Percentiles rank a stretch among this genome's conserved stretches.
phyloP scores from a whole-genome alignment of 2,329 filamentous ascomycete genomes.

The Graphilbum fragrans region DNA sequence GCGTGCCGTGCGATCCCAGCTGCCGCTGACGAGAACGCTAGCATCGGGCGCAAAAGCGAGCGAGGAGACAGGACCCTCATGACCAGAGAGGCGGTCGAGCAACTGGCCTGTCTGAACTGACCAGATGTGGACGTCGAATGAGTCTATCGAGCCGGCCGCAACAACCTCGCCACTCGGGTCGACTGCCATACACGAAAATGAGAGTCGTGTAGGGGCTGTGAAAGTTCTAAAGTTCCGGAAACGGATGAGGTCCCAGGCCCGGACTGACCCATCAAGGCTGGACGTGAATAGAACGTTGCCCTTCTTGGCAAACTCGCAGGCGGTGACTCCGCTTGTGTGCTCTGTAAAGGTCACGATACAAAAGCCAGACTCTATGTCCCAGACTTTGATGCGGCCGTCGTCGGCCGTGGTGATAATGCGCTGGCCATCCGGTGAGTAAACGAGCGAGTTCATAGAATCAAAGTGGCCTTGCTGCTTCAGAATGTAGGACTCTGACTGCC shows the following conservation, averaged over 20 bases:
- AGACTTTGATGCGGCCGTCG: constrained; percentile 97
- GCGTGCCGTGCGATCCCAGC: constrained; percentile 91
- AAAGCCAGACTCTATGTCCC: constrained; percentile 93
- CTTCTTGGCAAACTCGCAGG: constrained; percentile 88
- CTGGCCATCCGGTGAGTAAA: constrained; percentile 88
- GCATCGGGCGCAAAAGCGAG: constrained; percentile 84
- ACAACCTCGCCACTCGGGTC: constrained; percentile 95
- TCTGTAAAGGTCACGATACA: constrained; percentile 98
- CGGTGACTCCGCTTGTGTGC: constrained; percentile 86
- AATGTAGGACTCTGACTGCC: constrained; percentile 98
- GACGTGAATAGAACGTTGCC: constrained; percentile 94
- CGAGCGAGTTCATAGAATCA: constrained; percentile 85
- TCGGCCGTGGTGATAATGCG: constrained; percentile 88
- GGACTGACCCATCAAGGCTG: constrained; percentile 83
- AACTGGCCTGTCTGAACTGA: constrained; percentile 95
- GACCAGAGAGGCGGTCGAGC: constrained; percentile 78
- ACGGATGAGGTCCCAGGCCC: constrained; percentile 91
- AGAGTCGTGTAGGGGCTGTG: constrained; percentile 80
- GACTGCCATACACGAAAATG: constrained; percentile 90
- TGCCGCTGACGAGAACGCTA: constrained; percentile 73
- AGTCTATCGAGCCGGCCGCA: constrained; percentile 87
- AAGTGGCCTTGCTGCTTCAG: constrained; percentile 97
- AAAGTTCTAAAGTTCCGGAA: constrained; percentile 98
- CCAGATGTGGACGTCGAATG: constrained; percentile 97
- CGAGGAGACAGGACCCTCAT: constrained; percentile 86